phyloP scores from a whole-genome alignment of 2,329 filamentous ascomycete species.

The Phaeosphaeria sp. region DNA sequence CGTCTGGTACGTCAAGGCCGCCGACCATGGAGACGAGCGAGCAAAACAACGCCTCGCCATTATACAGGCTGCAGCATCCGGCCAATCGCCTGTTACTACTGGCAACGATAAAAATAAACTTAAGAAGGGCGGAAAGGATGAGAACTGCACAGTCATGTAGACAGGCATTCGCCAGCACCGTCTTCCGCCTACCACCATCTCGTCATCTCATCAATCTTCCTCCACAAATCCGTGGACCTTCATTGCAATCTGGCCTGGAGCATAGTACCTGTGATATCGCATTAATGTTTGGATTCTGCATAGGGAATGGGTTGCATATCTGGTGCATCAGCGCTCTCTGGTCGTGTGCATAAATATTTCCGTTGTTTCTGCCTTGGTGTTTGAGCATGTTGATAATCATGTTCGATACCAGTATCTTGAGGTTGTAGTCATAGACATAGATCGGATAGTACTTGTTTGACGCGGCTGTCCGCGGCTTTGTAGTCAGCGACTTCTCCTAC shows the following conservation, averaged over 20 bases:
- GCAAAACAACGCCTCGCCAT: slow-evolving; percentile 86
- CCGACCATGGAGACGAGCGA: slow-evolving; percentile 87
- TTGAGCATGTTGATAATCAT: slow-evolving; percentile 10
- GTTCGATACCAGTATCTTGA: slow-evolving; percentile 17
- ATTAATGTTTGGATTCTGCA: slow-evolving; percentile 21
- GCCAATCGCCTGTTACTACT: slow-evolving; percentile 44
- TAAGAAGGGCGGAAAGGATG: slow-evolving; percentile 46
- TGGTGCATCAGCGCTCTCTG: slow-evolving; percentile 27
- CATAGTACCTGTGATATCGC: slow-evolving; percentile 6
- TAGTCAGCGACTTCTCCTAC: slow-evolving; percentile 8
- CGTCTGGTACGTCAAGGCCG: slow-evolving; percentile 96
- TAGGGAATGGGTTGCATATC: slow-evolving; percentile 22
- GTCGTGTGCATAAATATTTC: slow-evolving; percentile 17
- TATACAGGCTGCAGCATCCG: slow-evolving; percentile 81
- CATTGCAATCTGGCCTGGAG: not conserved
- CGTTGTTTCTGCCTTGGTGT: slow-evolving; percentile 1
- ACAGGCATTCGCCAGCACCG: not conserved
- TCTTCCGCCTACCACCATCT: not conserved
- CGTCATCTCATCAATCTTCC: not conserved
- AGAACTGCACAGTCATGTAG: slow-evolving; percentile 49
- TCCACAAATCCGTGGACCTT: not conserved
- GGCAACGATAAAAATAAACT: slow-evolving; percentile 35
- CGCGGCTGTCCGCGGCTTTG: slow-evolving; percentile 40
- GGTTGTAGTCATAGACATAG: slow-evolving; percentile 7
- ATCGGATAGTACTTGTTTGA: slow-evolving; percentile 19